These are phyloP conservation scores for Tanozyma kutaoensis DNA, from an alignment of 805 yeast species.

Conservation along the genomic window DNA sequence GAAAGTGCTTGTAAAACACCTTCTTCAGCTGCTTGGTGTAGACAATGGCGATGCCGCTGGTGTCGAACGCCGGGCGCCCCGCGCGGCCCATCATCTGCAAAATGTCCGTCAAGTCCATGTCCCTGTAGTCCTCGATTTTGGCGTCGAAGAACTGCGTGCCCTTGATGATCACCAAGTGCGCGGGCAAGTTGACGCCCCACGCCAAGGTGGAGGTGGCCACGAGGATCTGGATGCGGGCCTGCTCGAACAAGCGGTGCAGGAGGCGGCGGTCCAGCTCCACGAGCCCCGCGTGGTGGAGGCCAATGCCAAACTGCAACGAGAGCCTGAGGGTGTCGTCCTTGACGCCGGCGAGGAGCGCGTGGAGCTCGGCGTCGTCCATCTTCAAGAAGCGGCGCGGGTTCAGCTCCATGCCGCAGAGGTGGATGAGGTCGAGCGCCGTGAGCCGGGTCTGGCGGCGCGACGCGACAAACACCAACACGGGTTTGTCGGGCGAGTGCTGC, in stretches of 20 bases:
- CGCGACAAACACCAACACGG: conserved; percentile 76
- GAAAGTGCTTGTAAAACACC: conserved; percentile 62
- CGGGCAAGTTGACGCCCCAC: conserved; percentile 18
- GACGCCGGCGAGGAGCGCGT: conserved; percentile 35
- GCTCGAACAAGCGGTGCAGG: conserved; percentile 57
- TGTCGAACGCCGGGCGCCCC: conserved; percentile 72
- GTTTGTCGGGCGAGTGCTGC: conserved; percentile 78
- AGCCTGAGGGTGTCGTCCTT: conserved; percentile 74
- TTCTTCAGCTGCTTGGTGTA: conserved; percentile 67
- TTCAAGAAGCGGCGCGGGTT: conserved; percentile 59
- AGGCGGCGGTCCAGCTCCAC: conserved; percentile 61
- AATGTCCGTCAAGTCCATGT: conserved; percentile 75
- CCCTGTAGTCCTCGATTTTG: conserved; percentile 34
- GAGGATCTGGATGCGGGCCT: conserved; percentile 58
- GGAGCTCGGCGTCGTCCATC: conserved; percentile 54
- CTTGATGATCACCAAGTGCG: conserved; percentile 35
- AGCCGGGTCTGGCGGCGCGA: conserved; percentile 73
- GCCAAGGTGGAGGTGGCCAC: not conserved
- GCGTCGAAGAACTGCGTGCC: conserved; percentile 53
- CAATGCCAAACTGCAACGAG: conserved; percentile 64
- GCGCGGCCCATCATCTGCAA: conserved; percentile 82
- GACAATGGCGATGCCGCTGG: conserved; percentile 40
- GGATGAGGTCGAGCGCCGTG: conserved; percentile 68
- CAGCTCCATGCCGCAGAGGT: conserved; percentile 67
- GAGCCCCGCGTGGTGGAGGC: conserved; percentile 72